phyloP scores from a whole-genome alignment of 2,329 filamentous ascomycete genomes.

The Fusarium humuli region DNA sequence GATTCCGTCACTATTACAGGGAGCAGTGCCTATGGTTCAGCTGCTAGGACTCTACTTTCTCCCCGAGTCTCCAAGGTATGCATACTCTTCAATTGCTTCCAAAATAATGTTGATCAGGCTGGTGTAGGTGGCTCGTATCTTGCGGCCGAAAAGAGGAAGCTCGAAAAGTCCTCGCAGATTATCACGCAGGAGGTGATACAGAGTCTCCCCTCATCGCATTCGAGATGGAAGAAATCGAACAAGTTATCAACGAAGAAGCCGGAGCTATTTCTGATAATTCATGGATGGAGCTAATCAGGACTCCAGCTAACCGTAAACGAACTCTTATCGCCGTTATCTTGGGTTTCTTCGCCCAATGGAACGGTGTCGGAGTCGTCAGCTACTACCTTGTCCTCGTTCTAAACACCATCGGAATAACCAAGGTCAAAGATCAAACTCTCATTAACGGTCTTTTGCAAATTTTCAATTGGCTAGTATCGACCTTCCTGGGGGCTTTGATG shows the following conservation, averaged over 20 bases:
- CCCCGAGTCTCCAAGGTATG: constrained; percentile 57
- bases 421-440: constrained; percentile 9
- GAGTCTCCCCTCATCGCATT: constrained; percentile 59
- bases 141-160: constrained; percentile 57
- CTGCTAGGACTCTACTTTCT: constrained; percentile 10
- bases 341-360: constrained; percentile 39
- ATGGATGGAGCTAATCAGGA: background rate
- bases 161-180: constrained; percentile 58
- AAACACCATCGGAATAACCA: constrained; percentile 17
- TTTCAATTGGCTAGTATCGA: constrained; percentile 18
- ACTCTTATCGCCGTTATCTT: background rate
- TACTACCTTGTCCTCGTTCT: constrained; percentile 32
- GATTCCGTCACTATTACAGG: constrained; percentile 27
- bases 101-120: too few relatives aligned
- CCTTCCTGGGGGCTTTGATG: constrained; percentile 15
- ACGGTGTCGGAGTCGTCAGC: constrained; percentile 24
- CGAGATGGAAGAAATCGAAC: constrained; percentile 61
- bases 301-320: background rate
- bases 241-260: background rate
- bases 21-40: constrained; percentile 14
- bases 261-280: background rate
- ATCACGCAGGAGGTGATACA: constrained; percentile 61
- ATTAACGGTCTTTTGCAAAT: constrained; percentile 27
- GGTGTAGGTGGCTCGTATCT: constrained; percentile 48
- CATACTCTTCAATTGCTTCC: too few relatives aligned